Conservation (phyloP, 495 filamentous ascomycete genomes). For the Podospora comata region DNA sequence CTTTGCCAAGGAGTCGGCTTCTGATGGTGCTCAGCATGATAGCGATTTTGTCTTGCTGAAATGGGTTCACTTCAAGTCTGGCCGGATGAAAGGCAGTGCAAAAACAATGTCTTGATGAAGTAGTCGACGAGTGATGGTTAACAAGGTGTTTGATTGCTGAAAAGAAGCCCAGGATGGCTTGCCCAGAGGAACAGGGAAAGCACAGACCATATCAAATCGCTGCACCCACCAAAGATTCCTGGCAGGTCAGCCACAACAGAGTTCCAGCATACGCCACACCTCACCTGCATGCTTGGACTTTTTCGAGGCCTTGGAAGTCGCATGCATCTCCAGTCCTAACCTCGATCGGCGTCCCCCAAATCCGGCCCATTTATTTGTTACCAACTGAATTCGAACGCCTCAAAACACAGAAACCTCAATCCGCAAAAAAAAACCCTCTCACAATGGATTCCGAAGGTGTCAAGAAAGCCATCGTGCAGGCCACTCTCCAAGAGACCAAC, state of each 20-base stretch:
- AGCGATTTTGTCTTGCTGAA: too few relatives aligned
- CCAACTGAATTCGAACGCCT: neutral
- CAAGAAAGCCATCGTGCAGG: constrained; percentile 68
- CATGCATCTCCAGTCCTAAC: neutral
- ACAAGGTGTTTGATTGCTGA: too few relatives aligned
- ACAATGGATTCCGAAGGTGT: constrained; percentile 45
- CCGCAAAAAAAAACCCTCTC: neutral
- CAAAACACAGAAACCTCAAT: neutral
- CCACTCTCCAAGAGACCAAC: constrained; percentile 71
- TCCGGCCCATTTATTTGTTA: neutral
- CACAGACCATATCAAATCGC: neutral
- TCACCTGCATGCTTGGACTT: constrained; percentile 3
- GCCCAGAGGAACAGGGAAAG: neutral
- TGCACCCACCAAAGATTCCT: neutral
- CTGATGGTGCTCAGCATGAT: too few relatives aligned
- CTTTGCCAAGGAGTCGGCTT: too few relatives aligned
- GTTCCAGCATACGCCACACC: constrained; percentile 16
- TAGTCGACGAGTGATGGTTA: too few relatives aligned
- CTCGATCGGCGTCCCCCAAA: neutral
- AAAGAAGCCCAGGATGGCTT: neutral
- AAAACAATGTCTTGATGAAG: too few relatives aligned
- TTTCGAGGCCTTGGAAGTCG: neutral
- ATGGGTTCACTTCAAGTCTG: too few relatives aligned
- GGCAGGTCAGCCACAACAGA: constrained; percentile 21
- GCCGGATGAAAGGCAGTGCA: too few relatives aligned